Evolutionary conservation across 805 yeast genomes (phyloP).

Genomic region (Scheffersomyces stipitis): DNA sequence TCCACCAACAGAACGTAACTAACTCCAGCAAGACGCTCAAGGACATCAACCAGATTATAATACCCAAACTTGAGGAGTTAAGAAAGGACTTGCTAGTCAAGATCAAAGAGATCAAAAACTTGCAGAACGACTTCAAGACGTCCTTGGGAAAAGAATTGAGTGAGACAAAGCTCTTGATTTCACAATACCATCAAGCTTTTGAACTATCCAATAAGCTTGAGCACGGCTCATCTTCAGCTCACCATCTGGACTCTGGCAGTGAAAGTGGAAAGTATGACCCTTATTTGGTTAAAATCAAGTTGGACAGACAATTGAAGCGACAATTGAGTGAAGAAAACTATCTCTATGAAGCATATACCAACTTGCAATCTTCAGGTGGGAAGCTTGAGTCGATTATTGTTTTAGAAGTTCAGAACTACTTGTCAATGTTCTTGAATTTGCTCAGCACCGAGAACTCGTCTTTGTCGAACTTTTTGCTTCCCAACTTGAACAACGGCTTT

Average conservation of each 20-base stretch:
- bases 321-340: constrained; percentile 84
- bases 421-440: constrained; percentile 68
- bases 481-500: constrained; percentile 61
- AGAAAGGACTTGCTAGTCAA: constrained; percentile 75
- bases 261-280: constrained; percentile 69
- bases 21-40: constrained; percentile 44
- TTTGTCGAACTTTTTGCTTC: constrained; percentile 63
- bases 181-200: constrained; percentile 56
- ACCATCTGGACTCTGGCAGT: constrained; percentile 28
- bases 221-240: constrained; percentile 15
- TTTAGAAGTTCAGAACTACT: constrained; percentile 79
- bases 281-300: constrained; percentile 63
- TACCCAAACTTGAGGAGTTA: constrained; percentile 57
- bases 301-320: constrained; percentile 75
- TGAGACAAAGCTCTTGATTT: constrained; percentile 40
- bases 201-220: constrained; percentile 57
- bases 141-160: constrained; percentile 60
- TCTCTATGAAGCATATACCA: constrained; percentile 83
- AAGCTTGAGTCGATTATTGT: constrained; percentile 86
- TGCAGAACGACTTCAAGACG: constrained; percentile 83
- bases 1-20: constrained; percentile 43
- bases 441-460: constrained; percentile 73
- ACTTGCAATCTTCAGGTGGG: constrained; percentile 83
- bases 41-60: constrained; percentile 46
- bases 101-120: constrained; percentile 80